Percentiles rank a stretch among this genome's conserved stretches.
phyloP scores from a whole-genome alignment of 805 yeast species.

The Saturnispora sekii region DNA sequence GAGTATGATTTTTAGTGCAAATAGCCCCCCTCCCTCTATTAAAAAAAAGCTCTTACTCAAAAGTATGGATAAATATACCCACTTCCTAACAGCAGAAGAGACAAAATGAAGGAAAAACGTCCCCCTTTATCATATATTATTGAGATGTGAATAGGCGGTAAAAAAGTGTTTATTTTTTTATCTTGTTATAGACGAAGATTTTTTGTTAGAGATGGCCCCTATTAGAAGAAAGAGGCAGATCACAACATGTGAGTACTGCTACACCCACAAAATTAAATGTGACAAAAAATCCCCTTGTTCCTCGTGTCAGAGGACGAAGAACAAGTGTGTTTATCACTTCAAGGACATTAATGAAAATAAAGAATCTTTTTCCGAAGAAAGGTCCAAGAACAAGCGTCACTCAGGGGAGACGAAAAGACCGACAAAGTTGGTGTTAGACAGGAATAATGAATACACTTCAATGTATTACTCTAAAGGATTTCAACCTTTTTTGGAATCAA shows the following conservation, averaged over 20 bases:
- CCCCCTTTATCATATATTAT: too few relatives aligned
- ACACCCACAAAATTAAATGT: conserved; percentile 12
- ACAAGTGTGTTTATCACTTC: conserved; percentile 8
- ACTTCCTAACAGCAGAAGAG: too few relatives aligned
- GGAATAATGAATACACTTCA: conserved; percentile 1
- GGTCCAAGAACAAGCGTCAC: background rate
- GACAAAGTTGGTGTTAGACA: background rate
- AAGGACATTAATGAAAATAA: too few relatives aligned
- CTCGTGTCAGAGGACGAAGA: conserved; percentile 9
- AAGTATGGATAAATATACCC: too few relatives aligned
- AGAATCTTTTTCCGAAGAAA: background rate
- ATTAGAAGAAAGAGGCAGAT: conserved; percentile 10
- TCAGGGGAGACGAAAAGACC: background rate
- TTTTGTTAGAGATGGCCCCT: conserved; percentile 7
- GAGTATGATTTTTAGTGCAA: too few relatives aligned
- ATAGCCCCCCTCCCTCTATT: too few relatives aligned
- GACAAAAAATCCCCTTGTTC: conserved; percentile 11
- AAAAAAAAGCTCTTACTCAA: too few relatives aligned
- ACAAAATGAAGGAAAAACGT: too few relatives aligned
- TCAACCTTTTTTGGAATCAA: conserved; percentile 8
- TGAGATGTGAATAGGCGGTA: background rate
- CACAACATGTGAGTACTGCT: conserved; percentile 14
- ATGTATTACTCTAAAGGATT: conserved; percentile 13
- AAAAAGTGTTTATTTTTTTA: background rate
- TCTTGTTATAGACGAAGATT: background rate